Evolutionary conservation across 2,329 filamentous ascomycete species (phyloP).

Genomic region (Colletotrichum scovillei): DNA sequence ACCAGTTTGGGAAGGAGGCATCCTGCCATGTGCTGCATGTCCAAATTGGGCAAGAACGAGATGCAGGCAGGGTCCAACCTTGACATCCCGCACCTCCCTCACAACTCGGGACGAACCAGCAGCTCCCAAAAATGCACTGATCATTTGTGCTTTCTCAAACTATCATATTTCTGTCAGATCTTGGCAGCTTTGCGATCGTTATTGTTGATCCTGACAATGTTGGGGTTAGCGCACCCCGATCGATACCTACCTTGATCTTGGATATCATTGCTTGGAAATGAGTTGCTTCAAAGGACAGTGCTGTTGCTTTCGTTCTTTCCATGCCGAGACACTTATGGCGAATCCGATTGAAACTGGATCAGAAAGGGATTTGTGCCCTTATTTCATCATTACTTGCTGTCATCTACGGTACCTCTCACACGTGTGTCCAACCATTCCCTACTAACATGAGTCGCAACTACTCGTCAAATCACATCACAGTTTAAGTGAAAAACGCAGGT

Average conservation of each 20-base stretch:
- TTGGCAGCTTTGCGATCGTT: neutral
- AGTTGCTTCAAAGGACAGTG: neutral
- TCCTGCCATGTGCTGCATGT: neutral
- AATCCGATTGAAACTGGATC: neutral
- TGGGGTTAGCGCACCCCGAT: neutral
- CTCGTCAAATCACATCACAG: neutral
- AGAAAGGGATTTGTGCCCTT: too few relatives aligned
- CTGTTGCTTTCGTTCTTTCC: neutral
- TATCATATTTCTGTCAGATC: neutral
- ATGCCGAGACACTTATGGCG: neutral
- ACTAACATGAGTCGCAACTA: too few relatives aligned
- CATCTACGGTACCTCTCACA: neutral
- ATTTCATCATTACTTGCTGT: neutral
- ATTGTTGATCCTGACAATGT: neutral
- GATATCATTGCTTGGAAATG: neutral
- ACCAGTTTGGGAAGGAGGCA: constrained; percentile 2
- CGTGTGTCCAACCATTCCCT: neutral
- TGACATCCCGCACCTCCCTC: constrained; percentile 22
- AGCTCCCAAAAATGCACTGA: neutral
- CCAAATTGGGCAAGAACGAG: neutral
- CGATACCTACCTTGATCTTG: neutral
- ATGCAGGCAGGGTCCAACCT: constrained; percentile 13
- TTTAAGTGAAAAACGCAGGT: neutral
- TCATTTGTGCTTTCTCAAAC: neutral
- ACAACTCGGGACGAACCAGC: constrained; percentile 27